Base-by-base conservation (phyloP, 495 filamentous ascomycete genomes). In the Neurospora africana region DNA sequence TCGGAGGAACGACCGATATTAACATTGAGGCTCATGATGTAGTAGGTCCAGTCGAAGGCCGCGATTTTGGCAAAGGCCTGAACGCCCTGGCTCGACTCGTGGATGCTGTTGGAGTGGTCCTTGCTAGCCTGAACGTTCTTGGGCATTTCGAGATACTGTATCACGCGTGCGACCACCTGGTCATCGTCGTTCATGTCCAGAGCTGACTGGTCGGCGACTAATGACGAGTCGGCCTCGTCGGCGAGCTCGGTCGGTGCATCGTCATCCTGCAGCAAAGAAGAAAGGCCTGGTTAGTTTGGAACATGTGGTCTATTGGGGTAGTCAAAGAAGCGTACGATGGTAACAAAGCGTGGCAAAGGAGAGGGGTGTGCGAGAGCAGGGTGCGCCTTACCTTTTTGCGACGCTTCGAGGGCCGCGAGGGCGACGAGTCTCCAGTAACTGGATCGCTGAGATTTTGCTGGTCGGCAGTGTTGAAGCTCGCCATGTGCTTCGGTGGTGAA, bases 1-100 rank as follows among this genome's bases (percentile, higher is more conserved):
- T 94, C 91, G 27, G 91, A 89, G 38, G 90, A 89, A 73, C 94
- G 89, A 15, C 95, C 95, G 75, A 99, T 97, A 72, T 91, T 91
- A 78, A 97, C 88, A 70, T 87, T 86, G 67, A 94, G 86, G 36
- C 88, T 89, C 74, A 91, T 92, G 74, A 98, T 89, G 79, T 94
- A 98, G 81, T 93, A 99, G 11, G 95, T 97, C 95, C 95, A 99
- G 76, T 93, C 91, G 70, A 89, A 87, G 40, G 94, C 95, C 43
- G 93, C 90, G 73, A 99, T 91, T 82, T 97, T 97, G 19, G 95
- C 95, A 80, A 94, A 99, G 23, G 96, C 95, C 76, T 91, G 89
- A 75, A 94, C 90, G 36, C 90, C 91, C 70, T 91, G 87, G 73
- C 92, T 89, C 69, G 86, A 84, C 78, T 91, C 90, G 74, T 91